Base-by-base conservation (phyloP, 1,139 yeast species). In the Kodamaea sp. region DNA sequence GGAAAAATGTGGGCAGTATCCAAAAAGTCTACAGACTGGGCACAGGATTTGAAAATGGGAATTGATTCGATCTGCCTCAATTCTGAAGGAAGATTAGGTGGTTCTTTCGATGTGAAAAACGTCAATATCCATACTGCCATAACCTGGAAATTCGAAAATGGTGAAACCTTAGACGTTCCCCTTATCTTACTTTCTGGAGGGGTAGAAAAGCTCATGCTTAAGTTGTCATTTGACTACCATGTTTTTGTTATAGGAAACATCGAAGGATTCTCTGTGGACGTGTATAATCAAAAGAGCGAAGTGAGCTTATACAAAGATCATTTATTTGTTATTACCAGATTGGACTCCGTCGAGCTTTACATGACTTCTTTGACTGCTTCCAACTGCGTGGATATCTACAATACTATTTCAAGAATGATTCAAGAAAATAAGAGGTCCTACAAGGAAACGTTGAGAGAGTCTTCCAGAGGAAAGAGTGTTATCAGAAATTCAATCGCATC, bases 321-420 rank as follows among this genome's bases (percentile, higher is more conserved):
- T 37, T 63, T 90, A 14, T 75, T 75, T 39, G 85, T 80, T 1
- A 65, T 71, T 2, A 67, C 80, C 1, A 69, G 71, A 12, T 73
- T 85, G 44, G 78, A 70, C 3, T 67, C 78, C 0, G 69, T 83
- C 9, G 78, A 76, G 38, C 49, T 87, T 1, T 86, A 76, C 48
- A 67, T 84, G 38, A 89, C 97, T 0, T 87, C 96, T 0, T 70
- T 92, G 48, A 83, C 95, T 0, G 94, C 95, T 0, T 83, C 96
- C 0, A 88, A 84, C 50, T 65, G 87, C 21, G 68, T 82, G 44
- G 96, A 90, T 59, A 81, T 92, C 29, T 76, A 78, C 50, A 83
- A 82, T 39, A 80, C 94, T 0, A 63, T 87, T 15, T 61, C 76
- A 30, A 70, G 96, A 46, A 80, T 89, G 70, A 69, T 80, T 19